Percentiles rank a stretch among this genome's conserved stretches.
Evolutionary conservation across 2,329 filamentous ascomycete species (phyloP).

Genomic region (Pezizomycotina sp.): DNA sequence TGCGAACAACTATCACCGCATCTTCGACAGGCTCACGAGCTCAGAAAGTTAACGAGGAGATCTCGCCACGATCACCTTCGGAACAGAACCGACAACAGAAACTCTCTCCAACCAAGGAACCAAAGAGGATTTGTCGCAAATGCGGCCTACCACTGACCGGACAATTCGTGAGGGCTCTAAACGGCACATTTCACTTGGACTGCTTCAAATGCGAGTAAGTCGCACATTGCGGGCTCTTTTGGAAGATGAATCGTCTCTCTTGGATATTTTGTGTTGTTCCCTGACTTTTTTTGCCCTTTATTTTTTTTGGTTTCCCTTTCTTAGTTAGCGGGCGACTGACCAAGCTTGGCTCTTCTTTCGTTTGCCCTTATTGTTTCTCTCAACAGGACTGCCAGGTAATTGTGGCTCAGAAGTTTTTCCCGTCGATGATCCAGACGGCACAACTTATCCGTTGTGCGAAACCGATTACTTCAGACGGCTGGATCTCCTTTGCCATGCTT

Average conservation of each 20-base stretch:
- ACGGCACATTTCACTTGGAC: slow-evolving; percentile 88
- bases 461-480: slow-evolving; percentile 93
- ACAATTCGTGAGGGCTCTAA: slow-evolving; percentile 86
- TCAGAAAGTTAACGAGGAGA: too few relatives aligned
- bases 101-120: too few relatives aligned
- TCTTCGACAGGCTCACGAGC: too few relatives aligned
- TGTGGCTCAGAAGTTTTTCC: slow-evolving; percentile 98
- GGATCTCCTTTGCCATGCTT: slow-evolving; percentile 78
- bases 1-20: too few relatives aligned
- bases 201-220: slow-evolving; percentile 93
- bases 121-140: slow-evolving; percentile 66
- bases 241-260: background rate
- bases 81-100: too few relatives aligned
- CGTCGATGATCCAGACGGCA: slow-evolving; percentile 74
- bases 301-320: slow-evolving; percentile 1
- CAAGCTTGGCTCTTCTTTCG: background rate
- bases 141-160: slow-evolving; percentile 76
- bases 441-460: slow-evolving; percentile 90
- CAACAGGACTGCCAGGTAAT: slow-evolving; percentile 84
- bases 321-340: background rate
- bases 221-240: slow-evolving; percentile 1
- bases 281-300: slow-evolving; percentile 3
- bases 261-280: background rate
- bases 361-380: slow-evolving; percentile 13
- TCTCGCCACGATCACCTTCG: too few relatives aligned